These are phyloP conservation scores for Viola odorata DNA, from an alignment of 345 rosid species.

Conservation along the genomic window DNA sequence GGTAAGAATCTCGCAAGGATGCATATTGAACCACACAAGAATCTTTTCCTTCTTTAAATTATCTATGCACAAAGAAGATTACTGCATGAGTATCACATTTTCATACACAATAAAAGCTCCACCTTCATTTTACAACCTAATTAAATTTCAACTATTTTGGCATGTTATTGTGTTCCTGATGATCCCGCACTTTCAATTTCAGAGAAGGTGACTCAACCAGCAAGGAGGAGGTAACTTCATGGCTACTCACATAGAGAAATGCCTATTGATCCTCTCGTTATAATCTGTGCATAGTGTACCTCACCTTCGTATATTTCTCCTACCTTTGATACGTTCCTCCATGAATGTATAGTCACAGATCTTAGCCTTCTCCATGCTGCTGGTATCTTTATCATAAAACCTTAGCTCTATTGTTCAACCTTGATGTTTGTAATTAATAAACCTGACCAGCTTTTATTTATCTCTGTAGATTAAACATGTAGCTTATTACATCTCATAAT, in stretches of 20 bases:
- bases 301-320: background rate
- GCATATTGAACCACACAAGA: background rate
- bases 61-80: too few relatives aligned
- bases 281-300: background rate
- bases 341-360: background rate
- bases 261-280: background rate
- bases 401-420: too few relatives aligned
- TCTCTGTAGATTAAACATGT: too few relatives aligned
- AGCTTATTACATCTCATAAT: too few relatives aligned
- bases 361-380: background rate
- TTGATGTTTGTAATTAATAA: too few relatives aligned
- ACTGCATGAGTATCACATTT: too few relatives aligned
- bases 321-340: background rate
- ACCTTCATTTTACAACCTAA: background rate
- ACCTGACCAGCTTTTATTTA: too few relatives aligned
- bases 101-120: too few relatives aligned
- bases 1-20: conserved; percentile 15
- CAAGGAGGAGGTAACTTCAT: background rate
- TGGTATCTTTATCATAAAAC: background rate
- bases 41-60: background rate
- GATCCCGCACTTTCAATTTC: background rate
- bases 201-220: background rate
- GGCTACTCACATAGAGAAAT: background rate
- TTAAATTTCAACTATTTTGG: background rate
- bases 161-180: background rate